Conservation (phyloP, 140 eudicot species). For the Cichorium intybus region DNA sequence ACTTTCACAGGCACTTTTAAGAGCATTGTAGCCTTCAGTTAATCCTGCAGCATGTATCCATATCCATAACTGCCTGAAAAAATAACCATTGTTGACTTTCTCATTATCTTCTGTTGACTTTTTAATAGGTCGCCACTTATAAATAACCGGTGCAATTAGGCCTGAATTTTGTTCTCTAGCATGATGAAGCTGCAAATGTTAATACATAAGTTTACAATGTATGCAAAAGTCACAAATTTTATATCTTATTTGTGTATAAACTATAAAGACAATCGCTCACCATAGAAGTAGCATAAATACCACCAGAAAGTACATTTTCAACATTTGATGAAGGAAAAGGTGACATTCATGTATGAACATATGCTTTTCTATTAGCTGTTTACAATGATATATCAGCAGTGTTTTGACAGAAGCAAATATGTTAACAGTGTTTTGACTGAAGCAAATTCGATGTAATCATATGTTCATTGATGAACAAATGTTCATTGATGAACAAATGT, state of each 20-base stretch:
- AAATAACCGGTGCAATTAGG: conserved; percentile 77
- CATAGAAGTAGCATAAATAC: conserved; percentile 50
- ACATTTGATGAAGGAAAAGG: conserved; percentile 43
- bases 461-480: too few relatives aligned
- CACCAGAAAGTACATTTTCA: conserved; percentile 54
- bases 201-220: neutral
- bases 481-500: too few relatives aligned
- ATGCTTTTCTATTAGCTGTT: too few relatives aligned
- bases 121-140: conserved; percentile 69
- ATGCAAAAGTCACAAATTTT: neutral
- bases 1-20: conserved; percentile 53
- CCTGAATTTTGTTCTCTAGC: conserved; percentile 29
- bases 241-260: neutral
- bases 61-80: conserved; percentile 65
- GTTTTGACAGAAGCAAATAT: too few relatives aligned
- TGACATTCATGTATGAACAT: too few relatives aligned
- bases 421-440: too few relatives aligned
- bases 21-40: conserved; percentile 61
- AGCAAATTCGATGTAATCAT: too few relatives aligned
- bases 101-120: conserved; percentile 14
- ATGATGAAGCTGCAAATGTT: conserved; percentile 65
- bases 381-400: too few relatives aligned
- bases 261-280: conserved; percentile 45
- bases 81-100: conserved; percentile 1
- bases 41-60: conserved; percentile 95